A percentile compares a stretch with the other conserved stretches of the same genome.
These are phyloP conservation scores for Ganoderma boninense DNA, from an alignment of 1,284 basidiomycete genomes.

Conservation along the genomic window DNA sequence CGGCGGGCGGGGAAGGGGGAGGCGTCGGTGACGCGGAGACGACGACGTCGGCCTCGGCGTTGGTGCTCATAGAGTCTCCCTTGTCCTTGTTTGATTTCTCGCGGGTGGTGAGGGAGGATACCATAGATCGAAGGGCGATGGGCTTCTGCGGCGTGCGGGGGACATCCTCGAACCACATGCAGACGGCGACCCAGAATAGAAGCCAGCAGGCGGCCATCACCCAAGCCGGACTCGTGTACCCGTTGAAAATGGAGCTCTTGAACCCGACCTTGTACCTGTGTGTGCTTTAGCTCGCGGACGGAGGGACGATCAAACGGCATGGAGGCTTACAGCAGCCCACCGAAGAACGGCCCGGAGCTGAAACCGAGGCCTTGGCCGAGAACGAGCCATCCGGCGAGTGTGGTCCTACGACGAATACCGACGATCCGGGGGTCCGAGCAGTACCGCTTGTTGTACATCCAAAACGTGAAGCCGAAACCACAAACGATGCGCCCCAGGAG, in stretches of 20 bases:
- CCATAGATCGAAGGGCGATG: slow-evolving; percentile 25
- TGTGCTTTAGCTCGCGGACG: background rate
- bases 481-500: slow-evolving; percentile 56
- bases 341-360: slow-evolving; percentile 58
- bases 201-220: slow-evolving; percentile 64
- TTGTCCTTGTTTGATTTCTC: slow-evolving; percentile 15
- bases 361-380: slow-evolving; percentile 71
- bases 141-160: slow-evolving; percentile 25
- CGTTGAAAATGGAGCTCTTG: slow-evolving; percentile 56
- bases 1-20: background rate
- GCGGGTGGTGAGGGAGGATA: background rate
- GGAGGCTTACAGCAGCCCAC: slow-evolving; percentile 45
- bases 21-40: background rate
- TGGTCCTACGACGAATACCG: slow-evolving; percentile 69
- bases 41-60: slow-evolving; percentile 11
- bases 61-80: slow-evolving; percentile 3
- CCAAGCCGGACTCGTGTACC: slow-evolving; percentile 75
- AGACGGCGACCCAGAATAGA: slow-evolving; percentile 57
- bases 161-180: slow-evolving; percentile 62
- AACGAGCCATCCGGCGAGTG: slow-evolving; percentile 69
- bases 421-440: slow-evolving; percentile 74
- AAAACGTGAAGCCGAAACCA: slow-evolving; percentile 58
- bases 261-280: slow-evolving; percentile 42
- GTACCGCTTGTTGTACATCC: slow-evolving; percentile 65
- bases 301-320: background rate